Base-by-base conservation (phyloP, 306 rosid species). In the Medicago truncatula region DNA sequence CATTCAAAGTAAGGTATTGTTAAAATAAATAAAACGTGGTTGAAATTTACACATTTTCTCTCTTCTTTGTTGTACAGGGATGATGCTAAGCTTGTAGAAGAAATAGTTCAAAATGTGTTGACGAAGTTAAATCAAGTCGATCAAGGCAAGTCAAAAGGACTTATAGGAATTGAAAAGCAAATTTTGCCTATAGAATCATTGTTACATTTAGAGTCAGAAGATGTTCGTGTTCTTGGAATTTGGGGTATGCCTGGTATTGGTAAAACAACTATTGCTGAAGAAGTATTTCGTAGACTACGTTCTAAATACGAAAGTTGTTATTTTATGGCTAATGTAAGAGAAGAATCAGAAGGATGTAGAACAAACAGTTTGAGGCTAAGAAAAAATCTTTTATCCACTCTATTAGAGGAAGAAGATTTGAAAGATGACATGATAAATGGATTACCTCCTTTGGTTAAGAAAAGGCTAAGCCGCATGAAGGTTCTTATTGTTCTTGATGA, bases 161-260 rank as follows among this genome's bases (percentile, higher is more conserved):
- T 76, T 25, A 14, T 76, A 18, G 78, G 85, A 71, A 73, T 81
- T 56, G 58, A 44, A 4, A 23, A 46, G 47, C 77, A n/a, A 34
- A 76, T 76, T 23, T 15, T 56, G 16, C 56, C 16, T 14, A 9
- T 81, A 17, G 67, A 81, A 61, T 76, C 63, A 1, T 31, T 75
- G 59, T 23, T 81, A 2, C 41, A 36, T 18, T 7, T 16, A 43
- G 70, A 41, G 0, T 58, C 43, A 9, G 3, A 9, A 6, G 39
- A 25, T 71, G 81, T 76, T 0, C 47, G 14, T 10, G 4, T 76
- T 7, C 15, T 81, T 46, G 78, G 81, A 23, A 81, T 81, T 1
- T 71, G 75, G 78, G 85, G 71, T 4, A 71, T 81, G 49, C 78
- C 70, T 1, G 75, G 78, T 2, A 43, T 76, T 0, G 76, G 81